These are phyloP conservation scores for Cucumis cinereus DNA, from an alignment of 306 rosid genomes.

Conservation along the genomic window DNA sequence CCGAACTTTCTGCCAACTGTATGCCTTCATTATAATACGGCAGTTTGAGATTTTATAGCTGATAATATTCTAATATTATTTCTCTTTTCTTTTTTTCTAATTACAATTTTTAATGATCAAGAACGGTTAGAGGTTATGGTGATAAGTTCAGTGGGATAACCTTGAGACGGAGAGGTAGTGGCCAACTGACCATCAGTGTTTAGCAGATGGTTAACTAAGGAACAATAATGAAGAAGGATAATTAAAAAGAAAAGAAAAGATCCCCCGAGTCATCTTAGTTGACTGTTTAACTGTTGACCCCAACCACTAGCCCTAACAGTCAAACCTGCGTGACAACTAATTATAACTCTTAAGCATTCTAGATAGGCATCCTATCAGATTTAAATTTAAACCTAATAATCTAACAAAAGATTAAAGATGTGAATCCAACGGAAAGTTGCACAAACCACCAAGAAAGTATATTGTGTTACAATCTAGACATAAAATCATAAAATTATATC, in stretches of 20 bases:
- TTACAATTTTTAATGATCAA: background rate
- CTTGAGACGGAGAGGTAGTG: background rate
- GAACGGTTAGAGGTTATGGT: background rate
- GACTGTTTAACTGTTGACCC: background rate
- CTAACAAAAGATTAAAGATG: background rate
- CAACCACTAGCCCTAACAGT: background rate
- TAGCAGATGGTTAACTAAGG: background rate
- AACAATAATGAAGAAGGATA: background rate
- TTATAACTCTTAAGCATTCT: background rate
- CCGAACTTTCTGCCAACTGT: background rate
- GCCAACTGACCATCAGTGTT: background rate
- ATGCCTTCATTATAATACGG: conserved; percentile 10
- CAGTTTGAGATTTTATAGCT: background rate
- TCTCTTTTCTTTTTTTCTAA: background rate
- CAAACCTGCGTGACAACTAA: background rate
- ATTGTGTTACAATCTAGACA: background rate
- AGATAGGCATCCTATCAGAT: background rate
- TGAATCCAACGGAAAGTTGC: background rate
- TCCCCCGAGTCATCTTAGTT: background rate
- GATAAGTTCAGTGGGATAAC: background rate
- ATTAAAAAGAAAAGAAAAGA: background rate
- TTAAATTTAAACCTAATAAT: background rate
- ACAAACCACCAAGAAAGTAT: background rate
- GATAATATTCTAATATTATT: background rate
- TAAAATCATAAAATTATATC: background rate